A percentile compares a stretch with the other conserved stretches of the same genome.
phyloP scores from a whole-genome alignment of 352 stramenopile genomes.

The Phytophthora aleatoria region DNA sequence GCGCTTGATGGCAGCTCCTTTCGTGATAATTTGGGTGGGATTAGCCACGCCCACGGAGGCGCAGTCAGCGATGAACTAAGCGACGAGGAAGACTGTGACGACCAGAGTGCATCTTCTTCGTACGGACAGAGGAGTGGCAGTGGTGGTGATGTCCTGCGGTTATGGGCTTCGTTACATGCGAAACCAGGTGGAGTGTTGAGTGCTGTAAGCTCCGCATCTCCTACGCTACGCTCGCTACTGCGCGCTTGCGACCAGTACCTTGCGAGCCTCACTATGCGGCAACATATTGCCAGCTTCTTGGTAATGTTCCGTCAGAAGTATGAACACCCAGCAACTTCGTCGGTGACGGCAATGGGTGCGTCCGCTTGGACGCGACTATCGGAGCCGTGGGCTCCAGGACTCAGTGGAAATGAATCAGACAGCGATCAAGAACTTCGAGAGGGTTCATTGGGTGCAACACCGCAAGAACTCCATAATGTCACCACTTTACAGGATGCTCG shows the following conservation, averaged over 20 bases:
- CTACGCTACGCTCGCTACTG: constrained; percentile 41
- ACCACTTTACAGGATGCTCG: constrained; percentile 53
- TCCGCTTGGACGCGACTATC: constrained; percentile 41
- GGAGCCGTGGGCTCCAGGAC: constrained; percentile 30
- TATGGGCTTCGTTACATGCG: constrained; percentile 45
- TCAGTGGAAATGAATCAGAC: constrained; percentile 26
- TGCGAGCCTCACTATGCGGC: constrained; percentile 41
- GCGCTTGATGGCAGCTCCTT: constrained; percentile 36
- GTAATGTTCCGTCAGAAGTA: constrained; percentile 66
- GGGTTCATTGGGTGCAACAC: constrained; percentile 24
- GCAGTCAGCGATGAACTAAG: constrained; percentile 29
- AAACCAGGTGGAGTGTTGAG: constrained; percentile 43
- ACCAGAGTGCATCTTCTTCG: constrained; percentile 15
- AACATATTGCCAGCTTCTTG: constrained; percentile 50
- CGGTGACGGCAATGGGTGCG: constrained; percentile 11
- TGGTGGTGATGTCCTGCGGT: constrained; percentile 27
- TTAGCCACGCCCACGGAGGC: constrained; percentile 37
- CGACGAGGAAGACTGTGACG: constrained; percentile 43
- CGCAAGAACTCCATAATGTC: constrained; percentile 40
- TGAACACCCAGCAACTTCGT: constrained; percentile 19
- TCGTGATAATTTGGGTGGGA: constrained; percentile 27
- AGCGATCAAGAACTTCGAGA: constrained; percentile 37
- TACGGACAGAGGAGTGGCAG: constrained; percentile 5
- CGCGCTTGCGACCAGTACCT: constrained; percentile 55
- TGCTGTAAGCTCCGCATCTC: constrained; percentile 35